Evolutionary conservation across 768 basidiomycete genomes (phyloP), one percentile per base, ranked within the genome.

Genomic region (Brasilioporus rufonigricans): DNA sequence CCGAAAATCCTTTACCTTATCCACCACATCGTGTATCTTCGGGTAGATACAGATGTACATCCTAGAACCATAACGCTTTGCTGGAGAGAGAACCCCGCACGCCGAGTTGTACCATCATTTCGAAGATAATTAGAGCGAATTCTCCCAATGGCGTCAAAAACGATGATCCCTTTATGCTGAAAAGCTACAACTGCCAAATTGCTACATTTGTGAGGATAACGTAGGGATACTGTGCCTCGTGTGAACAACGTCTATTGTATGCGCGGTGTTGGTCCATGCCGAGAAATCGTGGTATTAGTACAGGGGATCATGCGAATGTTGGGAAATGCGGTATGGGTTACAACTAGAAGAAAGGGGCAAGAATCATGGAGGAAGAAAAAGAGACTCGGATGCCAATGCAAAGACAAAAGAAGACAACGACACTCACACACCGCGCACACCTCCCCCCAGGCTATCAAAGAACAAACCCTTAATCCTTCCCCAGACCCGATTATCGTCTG

Each of bases 381-480:
- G 16, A 36, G 24, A 41, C 43, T 26, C 24, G 47, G 27, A 50
- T 54, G 27, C 51, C 21, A 53, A 58, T 53, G 35, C 44, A 46
- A 27, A 57, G 38, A 52, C 33, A 26, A 44, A 48, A 26, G n/a
- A 31, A 32, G 40, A 27, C 44, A 4, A 46, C 29, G 44, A 19
- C 44, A 16, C 46, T 65, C 44, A 69, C 65, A 52, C 67, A 60
- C 59, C 58, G 12, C 56, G 64, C 29, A 55, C 16, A 44, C 56
- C 48, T 13, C 54, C 54, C 10, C 58, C 59, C 33, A 71, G 43
- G 23, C 64, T 65, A 45, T 71, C 65, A 57, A 65, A 66, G 19
- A 70, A 53, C 56, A 69, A 49, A 53, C 66, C 68, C 48, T 63
- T 71, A 55, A 69, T 48, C 52, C 52, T 63, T 43, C 58, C 66